Evolutionary conservation across 2,329 filamentous ascomycete species (phyloP).

Genomic region (Pseudophaeomoniella oleicola): DNA sequence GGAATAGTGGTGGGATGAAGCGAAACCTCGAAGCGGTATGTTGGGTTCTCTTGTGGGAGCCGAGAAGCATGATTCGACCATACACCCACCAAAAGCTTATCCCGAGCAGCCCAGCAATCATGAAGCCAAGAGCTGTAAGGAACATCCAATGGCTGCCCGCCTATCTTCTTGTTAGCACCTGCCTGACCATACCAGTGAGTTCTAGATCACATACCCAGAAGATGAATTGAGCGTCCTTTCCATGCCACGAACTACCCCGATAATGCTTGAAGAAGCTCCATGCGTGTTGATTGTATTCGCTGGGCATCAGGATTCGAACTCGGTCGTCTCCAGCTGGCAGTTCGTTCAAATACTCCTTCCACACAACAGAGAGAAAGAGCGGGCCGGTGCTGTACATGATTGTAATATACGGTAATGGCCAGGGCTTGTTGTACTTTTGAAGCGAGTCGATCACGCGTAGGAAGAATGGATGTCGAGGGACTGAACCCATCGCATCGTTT

Average conservation of each 20-base stretch:
- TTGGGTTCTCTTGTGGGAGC: conserved; percentile 13
- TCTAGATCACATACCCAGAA: conserved; percentile 38
- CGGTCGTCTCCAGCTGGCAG: conserved; percentile 28
- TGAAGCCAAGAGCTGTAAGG: conserved; percentile 36
- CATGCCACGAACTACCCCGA: conserved; percentile 51
- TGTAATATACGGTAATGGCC: conserved; percentile 58
- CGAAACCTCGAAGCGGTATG: neutral
- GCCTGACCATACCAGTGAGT: neutral
- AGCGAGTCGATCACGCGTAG: conserved; percentile 52
- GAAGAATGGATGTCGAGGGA: conserved; percentile 63
- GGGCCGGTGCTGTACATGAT: conserved; percentile 70
- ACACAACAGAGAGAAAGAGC: conserved; percentile 59
- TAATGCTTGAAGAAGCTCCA: conserved; percentile 63
- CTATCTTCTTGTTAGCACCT: conserved; percentile 11
- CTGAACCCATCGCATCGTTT: conserved; percentile 65
- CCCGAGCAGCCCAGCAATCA: conserved; percentile 31
- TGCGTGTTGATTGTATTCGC: conserved; percentile 51
- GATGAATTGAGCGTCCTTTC: conserved; percentile 47
- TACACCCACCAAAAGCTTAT: conserved; percentile 36
- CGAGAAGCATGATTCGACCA: conserved; percentile 27
- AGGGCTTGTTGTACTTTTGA: conserved; percentile 53
- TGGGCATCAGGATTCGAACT: conserved; percentile 53
- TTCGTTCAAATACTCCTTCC: conserved; percentile 54
- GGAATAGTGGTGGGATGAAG: neutral
- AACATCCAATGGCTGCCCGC: conserved; percentile 44